Conservation (phyloP, 345 rosid species). For the Dipteronia sinensis region DNA sequence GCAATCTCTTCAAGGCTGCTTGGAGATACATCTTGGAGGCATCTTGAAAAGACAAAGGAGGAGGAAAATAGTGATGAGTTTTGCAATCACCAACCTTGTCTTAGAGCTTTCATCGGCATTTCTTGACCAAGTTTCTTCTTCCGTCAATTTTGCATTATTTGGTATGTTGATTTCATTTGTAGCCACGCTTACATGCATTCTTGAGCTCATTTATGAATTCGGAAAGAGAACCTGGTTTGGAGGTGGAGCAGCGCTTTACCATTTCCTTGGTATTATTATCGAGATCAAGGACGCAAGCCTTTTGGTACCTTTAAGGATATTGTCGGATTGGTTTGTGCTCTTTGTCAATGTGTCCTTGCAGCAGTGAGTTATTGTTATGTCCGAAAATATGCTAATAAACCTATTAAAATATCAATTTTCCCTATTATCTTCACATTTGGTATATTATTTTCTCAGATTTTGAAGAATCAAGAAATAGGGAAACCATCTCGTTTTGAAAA, state of each 20-base stretch:
- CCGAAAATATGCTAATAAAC: background rate
- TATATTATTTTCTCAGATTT: background rate
- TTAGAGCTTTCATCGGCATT: conserved; percentile 12
- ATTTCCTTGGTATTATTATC: conserved; percentile 7
- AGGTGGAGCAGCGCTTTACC: background rate
- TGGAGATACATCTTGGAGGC: background rate
- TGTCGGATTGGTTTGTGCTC: background rate
- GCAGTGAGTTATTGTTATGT: background rate
- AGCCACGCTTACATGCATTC: background rate
- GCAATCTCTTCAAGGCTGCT: background rate
- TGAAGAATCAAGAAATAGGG: background rate
- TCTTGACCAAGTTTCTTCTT: conserved; percentile 8
- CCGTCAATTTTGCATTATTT: background rate
- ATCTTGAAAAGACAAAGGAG: background rate
- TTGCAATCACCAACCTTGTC: conserved; percentile 4
- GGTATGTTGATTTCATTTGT: conserved; percentile 9
- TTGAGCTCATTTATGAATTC: conserved; percentile 1
- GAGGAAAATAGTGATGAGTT: background rate
- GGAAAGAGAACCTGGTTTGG: background rate
- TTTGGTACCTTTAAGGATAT: conserved; percentile 10
- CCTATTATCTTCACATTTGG: conserved; percentile 7
- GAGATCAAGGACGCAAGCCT: background rate
- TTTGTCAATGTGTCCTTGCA: background rate
- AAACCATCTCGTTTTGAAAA: background rate
- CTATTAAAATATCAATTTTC: conserved; percentile 5